These are phyloP conservation scores for Fusarium tupiense DNA, from an alignment of 2,329 filamentous ascomycete genomes.

Conservation along the genomic window DNA sequence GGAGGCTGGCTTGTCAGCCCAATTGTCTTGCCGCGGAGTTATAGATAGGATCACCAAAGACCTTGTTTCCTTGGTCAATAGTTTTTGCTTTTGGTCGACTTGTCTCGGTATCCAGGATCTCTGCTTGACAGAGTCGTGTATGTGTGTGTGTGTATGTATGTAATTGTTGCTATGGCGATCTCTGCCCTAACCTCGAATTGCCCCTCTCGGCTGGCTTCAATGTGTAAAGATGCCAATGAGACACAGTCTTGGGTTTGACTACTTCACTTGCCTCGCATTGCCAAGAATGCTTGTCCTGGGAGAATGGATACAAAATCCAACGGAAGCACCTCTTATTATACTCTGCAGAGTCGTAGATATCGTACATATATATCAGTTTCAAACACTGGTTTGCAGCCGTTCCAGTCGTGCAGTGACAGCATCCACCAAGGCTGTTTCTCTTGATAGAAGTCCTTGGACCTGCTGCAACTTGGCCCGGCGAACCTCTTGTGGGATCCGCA, in stretches of 20 bases:
- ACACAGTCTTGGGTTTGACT: not conserved
- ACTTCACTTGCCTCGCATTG: not conserved
- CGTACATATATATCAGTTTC: conserved; percentile 41
- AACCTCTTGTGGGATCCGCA: conserved; percentile 68
- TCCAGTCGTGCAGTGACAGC: conserved; percentile 71
- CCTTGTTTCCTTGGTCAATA: not conserved
- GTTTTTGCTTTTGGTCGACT: conserved; percentile 1
- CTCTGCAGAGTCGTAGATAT: conserved; percentile 18
- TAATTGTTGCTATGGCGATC: conserved; percentile 13
- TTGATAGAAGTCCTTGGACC: conserved; percentile 70
- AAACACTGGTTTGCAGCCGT: conserved; percentile 55
- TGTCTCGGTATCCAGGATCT: not conserved
- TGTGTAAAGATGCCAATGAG: not conserved
- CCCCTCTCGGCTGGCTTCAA: not conserved
- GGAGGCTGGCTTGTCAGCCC: not conserved
- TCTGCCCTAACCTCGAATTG: not conserved
- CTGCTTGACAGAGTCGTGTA: not conserved
- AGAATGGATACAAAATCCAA: not conserved
- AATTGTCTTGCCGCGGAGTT: not conserved
- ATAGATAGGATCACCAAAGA: not conserved
- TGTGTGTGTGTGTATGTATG: not conserved
- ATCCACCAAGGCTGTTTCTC: conserved; percentile 75
- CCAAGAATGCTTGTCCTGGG: not conserved
- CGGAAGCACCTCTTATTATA: conserved; percentile 24
- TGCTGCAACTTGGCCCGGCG: conserved; percentile 71